phyloP scores from a whole-genome alignment of 169 alveolate species.

The Plasmodium relictum region DNA sequence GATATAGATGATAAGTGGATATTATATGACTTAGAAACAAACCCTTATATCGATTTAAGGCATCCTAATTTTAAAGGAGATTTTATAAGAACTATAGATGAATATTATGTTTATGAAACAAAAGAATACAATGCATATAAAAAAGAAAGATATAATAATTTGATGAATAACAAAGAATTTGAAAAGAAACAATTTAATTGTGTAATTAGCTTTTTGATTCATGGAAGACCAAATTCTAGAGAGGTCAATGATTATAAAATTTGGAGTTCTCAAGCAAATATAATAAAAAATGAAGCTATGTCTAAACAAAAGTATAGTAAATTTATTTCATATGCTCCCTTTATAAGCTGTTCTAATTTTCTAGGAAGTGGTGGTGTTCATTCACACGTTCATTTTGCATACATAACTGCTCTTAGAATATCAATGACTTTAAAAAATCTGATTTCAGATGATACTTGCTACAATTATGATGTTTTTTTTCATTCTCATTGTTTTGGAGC shows the following conservation, averaged over 20 bases:
- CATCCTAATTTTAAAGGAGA: conserved; percentile 75
- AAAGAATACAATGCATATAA: conserved; percentile 54
- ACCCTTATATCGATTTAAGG: conserved; percentile 61
- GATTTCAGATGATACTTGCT: conserved; percentile 49
- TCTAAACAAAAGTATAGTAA: conserved; percentile 40
- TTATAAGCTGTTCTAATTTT: conserved; percentile 28
- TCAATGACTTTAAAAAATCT: conserved; percentile 34
- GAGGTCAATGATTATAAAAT: conserved; percentile 32
- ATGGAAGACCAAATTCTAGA: conserved; percentile 72
- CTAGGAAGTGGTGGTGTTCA: conserved; percentile 21
- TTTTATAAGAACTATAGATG: conserved; percentile 59
- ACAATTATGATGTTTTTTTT: conserved; percentile 33
- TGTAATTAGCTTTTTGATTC: conserved; percentile 28
- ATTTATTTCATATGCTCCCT: conserved; percentile 47
- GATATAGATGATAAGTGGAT: conserved; percentile 70
- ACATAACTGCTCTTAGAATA: conserved; percentile 18
- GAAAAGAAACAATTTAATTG: conserved; percentile 46
- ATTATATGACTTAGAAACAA: conserved; percentile 43
- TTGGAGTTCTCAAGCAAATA: conserved; percentile 61
- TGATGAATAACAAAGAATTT: conserved; percentile 23
- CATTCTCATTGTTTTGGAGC: conserved; percentile 69
- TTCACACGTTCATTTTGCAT: conserved; percentile 61
- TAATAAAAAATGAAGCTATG: conserved; percentile 52
- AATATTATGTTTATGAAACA: conserved; percentile 72
- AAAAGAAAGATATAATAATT: conserved; percentile 59